Conservation (phyloP, 495 filamentous ascomycete genomes). For the Penicillium paxilli region DNA sequence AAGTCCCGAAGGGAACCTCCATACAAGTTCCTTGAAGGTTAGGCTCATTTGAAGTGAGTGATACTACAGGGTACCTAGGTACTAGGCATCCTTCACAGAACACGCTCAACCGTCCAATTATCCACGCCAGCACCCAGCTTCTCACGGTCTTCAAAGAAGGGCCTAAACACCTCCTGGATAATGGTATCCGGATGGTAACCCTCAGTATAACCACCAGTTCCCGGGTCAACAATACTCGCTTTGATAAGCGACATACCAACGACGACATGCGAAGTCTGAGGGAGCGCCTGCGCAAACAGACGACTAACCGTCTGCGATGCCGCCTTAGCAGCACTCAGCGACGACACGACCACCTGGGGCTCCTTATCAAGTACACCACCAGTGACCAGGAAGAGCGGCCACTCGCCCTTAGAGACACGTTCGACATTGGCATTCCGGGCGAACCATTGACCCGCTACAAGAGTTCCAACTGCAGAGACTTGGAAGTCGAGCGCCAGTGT, state of each 20-base stretch:
- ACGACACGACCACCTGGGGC: neutral
- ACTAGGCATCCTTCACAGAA: neutral
- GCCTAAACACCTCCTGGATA: constrained; percentile 3
- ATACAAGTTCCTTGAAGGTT: too few species aligned
- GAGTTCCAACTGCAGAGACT: constrained; percentile 14
- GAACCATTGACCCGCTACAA: constrained; percentile 19
- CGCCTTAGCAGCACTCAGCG: neutral
- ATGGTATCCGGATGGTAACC: constrained; percentile 5
- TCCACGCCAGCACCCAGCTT: neutral
- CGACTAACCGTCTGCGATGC: constrained; percentile 9
- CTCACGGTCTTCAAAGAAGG: constrained; percentile 10
- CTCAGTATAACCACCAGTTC: neutral
- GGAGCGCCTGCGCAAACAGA: constrained; percentile 6
- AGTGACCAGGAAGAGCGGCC: constrained; percentile 14
- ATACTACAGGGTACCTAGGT: too few species aligned
- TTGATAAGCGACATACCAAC: constrained; percentile 9
- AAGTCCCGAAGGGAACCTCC: too few species aligned
- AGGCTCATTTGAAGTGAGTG: too few species aligned
- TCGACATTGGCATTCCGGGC: constrained; percentile 9
- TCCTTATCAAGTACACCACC: constrained; percentile 2
- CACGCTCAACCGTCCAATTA: neutral
- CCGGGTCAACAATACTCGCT: neutral
- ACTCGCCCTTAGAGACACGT: constrained; percentile 4
- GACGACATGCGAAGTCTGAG: neutral
- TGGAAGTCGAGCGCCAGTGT: constrained; percentile 10